A percentile compares a stretch with the other conserved stretches of the same genome.
Evolutionary conservation across 2,329 filamentous ascomycete species (phyloP).

Genomic region (Aspergillus fumigatus): DNA sequence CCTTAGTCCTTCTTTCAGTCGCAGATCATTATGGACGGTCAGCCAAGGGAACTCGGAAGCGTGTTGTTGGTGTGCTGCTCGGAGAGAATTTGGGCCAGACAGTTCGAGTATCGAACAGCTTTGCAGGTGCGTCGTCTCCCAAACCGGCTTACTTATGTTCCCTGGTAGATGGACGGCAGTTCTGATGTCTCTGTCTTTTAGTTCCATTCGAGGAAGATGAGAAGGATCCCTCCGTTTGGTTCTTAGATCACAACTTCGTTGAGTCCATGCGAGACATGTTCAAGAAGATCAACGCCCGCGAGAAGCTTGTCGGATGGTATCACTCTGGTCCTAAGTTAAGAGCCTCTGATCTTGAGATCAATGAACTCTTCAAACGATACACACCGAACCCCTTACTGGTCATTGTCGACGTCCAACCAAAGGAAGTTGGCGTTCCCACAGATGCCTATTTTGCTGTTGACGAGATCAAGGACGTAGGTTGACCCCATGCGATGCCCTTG

Average conservation of each 20-base stretch:
- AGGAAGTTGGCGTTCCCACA: slow-evolving; percentile 94
- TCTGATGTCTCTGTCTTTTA: slow-evolving; percentile 38
- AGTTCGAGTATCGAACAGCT: slow-evolving; percentile 97
- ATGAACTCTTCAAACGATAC: slow-evolving; percentile 99
- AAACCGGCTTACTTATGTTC: background rate
- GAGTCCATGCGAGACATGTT: slow-evolving; percentile 99
- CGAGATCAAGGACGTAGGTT: slow-evolving; percentile 94
- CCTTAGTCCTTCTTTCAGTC: slow-evolving; percentile 92
- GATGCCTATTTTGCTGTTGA: slow-evolving; percentile 99
- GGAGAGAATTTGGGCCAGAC: slow-evolving; percentile 96
- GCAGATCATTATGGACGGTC: slow-evolving; percentile 98
- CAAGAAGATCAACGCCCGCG: slow-evolving; percentile 98
- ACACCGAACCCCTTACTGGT: slow-evolving; percentile 93
- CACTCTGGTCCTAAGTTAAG: slow-evolving; percentile 96
- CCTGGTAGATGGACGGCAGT: background rate
- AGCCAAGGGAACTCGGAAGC: slow-evolving; percentile 78
- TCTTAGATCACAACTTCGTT: slow-evolving; percentile 98
- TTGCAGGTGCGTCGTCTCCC: slow-evolving; percentile 66
- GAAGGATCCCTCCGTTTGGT: slow-evolving; percentile 98
- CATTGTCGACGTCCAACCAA: slow-evolving; percentile 97
- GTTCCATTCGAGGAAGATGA: slow-evolving; percentile 99
- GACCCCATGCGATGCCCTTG: background rate
- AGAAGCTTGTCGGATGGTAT: slow-evolving; percentile 99
- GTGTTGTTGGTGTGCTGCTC: slow-evolving; percentile 89
- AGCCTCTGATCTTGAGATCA: slow-evolving; percentile 96